Evolutionary conservation across 495 filamentous ascomycete genomes (phyloP), one percentile per base, ranked within the genome.

Genomic region (Penicillium desertorum): DNA sequence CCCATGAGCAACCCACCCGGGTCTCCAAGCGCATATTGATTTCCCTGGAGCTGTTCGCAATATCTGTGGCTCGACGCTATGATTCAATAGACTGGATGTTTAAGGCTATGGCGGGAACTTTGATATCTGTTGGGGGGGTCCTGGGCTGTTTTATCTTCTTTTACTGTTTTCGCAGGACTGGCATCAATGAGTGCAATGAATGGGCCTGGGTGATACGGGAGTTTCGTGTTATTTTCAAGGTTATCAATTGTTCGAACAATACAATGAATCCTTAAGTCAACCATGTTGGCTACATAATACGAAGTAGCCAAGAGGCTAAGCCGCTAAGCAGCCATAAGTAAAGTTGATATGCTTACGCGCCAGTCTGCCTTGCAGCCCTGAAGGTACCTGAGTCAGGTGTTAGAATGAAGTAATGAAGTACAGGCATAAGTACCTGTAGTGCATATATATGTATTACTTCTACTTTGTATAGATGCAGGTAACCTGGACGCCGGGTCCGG

Each of bases 111-210:
- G 51, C 19, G 36, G 37, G 48, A 37, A 34, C 16, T 25, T 47
- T 46, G 48, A 43, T 17, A 39, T 29, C 39, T 41, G 47, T 57
- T n/a, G n/a, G 37, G 25, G 55, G 42, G 54, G 4, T 55, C 34
- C n/a, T 7, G 32, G 51, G 30, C 29, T 36, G 29, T 39, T 41
- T 58, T 36, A 20, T 58, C 5, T 49, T 48, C 34, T 49, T 41
- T 43, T 59, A 19, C 41, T 53, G 11, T 53, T 45, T 57, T 57
- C 23, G 32, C 56, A 46, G 30, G 54, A 49, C 53, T 44, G 50
- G 62, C 51, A 60, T 64, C 59, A 62, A 68, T 56, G 65, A 65
- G 65, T 65, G 56, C 65, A 63, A 66, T 61, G 65, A 64, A 57
- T 49, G 34, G 45, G 54, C 34, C 45, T 50, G 17, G 41, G 42